A percentile compares a stretch with the other conserved stretches of the same genome.
These are phyloP conservation scores for Ambrosiella cleistominuta DNA, from an alignment of 2,329 filamentous ascomycete species.

Conservation along the genomic window DNA sequence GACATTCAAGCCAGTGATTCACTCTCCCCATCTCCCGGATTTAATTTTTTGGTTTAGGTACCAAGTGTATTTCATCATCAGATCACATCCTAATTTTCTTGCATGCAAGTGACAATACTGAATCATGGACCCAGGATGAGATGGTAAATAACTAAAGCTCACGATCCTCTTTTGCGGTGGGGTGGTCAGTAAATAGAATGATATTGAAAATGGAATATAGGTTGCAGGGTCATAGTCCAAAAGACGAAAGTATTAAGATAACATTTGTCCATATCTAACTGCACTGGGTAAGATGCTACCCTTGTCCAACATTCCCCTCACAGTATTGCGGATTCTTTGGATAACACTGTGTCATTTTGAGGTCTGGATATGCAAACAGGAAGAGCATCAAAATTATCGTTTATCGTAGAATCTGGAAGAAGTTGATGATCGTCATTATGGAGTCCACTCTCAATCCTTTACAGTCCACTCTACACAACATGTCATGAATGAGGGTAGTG, in stretches of 20 bases:
- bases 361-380: neutral
- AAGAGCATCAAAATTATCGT: neutral
- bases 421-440: neutral
- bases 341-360: neutral
- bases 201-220: slow-evolving; percentile 1
- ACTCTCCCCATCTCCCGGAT: no score
- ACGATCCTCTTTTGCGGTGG: neutral
- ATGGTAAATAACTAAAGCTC: neutral
- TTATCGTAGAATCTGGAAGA: neutral
- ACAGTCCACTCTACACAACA: neutral
- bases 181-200: neutral
- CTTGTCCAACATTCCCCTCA: neutral
- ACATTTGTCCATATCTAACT: neutral
- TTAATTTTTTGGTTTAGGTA: neutral
- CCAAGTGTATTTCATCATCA: neutral
- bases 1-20: no score
- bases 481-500: neutral
- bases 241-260: neutral
- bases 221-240: neutral
- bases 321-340: neutral
- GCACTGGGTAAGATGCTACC: neutral
- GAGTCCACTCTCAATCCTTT: neutral
- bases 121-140: neutral
- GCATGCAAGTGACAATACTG: neutral
- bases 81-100: no score